Conservation (phyloP, 225 moss, liverwort and hornwort species). For the Thuidium tamariscinum region DNA sequence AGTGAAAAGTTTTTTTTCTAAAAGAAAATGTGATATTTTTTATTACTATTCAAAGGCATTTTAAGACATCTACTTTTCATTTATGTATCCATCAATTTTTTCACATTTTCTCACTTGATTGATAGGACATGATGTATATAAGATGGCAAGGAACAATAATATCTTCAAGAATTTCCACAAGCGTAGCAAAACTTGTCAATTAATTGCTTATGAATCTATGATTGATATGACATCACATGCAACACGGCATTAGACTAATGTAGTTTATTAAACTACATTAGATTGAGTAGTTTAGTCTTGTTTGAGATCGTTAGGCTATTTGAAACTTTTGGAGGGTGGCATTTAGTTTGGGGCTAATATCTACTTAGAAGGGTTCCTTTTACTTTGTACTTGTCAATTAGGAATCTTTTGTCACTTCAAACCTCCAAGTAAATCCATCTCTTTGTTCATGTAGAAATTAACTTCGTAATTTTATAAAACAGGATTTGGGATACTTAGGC, state of each 20-base stretch:
- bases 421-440: too few relatives aligned
- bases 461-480: too few relatives aligned
- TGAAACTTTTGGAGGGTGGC: too few relatives aligned
- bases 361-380: too few relatives aligned
- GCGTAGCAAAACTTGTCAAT: accelerated
- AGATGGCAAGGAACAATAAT: neutral
- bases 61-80: neutral
- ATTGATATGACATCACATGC: accelerated
- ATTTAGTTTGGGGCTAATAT: accelerated
- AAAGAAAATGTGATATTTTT: too few relatives aligned
- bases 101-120: neutral
- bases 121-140: accelerated
- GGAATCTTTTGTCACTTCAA: too few relatives aligned
- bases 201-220: neutral
- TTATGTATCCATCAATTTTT: neutral
- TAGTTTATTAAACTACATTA: neutral
- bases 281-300: too few relatives aligned
- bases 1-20: neutral
- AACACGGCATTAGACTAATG: accelerated
- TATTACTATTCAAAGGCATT: neutral
- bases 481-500: too few relatives aligned
- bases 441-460: too few relatives aligned
- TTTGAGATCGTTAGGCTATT: too few relatives aligned
- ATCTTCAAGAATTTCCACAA: neutral
- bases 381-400: too few relatives aligned